These are phyloP conservation scores for Elsinoe perseae DNA, from an alignment of 2,329 filamentous ascomycete species.

Conservation along the genomic window DNA sequence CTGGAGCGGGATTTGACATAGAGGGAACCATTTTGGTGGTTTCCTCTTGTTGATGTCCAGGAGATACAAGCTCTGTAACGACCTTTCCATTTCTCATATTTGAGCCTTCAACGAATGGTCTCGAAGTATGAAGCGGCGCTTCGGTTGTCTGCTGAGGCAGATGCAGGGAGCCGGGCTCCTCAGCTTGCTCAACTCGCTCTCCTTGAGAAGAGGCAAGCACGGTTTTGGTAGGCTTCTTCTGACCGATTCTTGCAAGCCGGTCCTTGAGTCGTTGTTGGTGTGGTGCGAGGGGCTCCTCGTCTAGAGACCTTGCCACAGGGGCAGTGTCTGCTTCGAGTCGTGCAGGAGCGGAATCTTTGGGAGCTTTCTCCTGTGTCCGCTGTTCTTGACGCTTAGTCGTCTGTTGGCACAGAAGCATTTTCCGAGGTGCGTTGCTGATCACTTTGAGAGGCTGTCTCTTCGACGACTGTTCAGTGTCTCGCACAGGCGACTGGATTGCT, in stretches of 20 bases:
- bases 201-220: constrained; percentile 8
- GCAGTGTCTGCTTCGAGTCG: constrained; percentile 16
- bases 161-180: no score
- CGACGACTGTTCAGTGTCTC: background rate
- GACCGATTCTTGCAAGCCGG: constrained; percentile 25
- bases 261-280: constrained; percentile 24
- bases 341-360: constrained; percentile 16
- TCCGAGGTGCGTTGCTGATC: constrained; percentile 33
- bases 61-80: background rate
- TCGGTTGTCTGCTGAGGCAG: background rate
- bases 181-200: background rate
- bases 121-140: background rate
- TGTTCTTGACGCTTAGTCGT: constrained; percentile 20
- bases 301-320: constrained; percentile 16
- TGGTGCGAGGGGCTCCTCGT: constrained; percentile 14
- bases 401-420: constrained; percentile 38
- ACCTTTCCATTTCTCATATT: background rate
- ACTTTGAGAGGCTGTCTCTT: constrained; percentile 32
- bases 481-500: background rate
- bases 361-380: constrained; percentile 3
- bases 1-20: background rate
- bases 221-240: constrained; percentile 20
- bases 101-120: background rate
- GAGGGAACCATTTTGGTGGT: no score
- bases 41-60: background rate